Percentiles rank a stretch among this genome's conserved stretches.
These are phyloP conservation scores for Artemisia argyi DNA, from an alignment of 129 eudicot species.

Conservation along the genomic window DNA sequence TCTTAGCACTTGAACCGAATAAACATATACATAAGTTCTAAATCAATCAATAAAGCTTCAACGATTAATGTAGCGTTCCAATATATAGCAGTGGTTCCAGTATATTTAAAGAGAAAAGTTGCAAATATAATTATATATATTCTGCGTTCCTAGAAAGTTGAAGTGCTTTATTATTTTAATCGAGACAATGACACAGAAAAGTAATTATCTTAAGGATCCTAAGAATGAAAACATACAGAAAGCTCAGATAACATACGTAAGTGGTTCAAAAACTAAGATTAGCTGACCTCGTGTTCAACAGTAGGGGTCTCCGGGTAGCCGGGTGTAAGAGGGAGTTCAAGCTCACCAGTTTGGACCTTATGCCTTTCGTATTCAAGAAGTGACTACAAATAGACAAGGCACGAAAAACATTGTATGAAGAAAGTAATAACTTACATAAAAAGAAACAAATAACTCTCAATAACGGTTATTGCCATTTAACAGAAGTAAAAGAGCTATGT, in stretches of 20 bases:
- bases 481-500: not conserved
- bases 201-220: too few relatives aligned
- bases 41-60: not conserved
- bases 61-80: not conserved
- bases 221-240: not conserved
- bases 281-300: slow-evolving; percentile 65
- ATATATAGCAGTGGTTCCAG: not conserved
- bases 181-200: too few relatives aligned
- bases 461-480: not conserved
- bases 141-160: not conserved
- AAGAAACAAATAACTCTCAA: not conserved
- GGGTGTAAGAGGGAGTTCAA: slow-evolving; percentile 59
- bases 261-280: not conserved
- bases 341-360: slow-evolving; percentile 68
- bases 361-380: slow-evolving; percentile 90
- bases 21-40: not conserved
- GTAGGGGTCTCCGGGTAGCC: slow-evolving; percentile 51
- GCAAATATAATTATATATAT: not conserved
- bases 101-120: not conserved
- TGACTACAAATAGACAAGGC: slow-evolving; percentile 49
- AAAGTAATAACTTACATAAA: not conserved
- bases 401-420: not conserved
- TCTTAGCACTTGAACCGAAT: not conserved
- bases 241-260: not conserved
- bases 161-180: too few relatives aligned